These are phyloP conservation scores for Centaurea solstitialis DNA, from an alignment of 129 eudicot genomes.

Conservation along the genomic window DNA sequence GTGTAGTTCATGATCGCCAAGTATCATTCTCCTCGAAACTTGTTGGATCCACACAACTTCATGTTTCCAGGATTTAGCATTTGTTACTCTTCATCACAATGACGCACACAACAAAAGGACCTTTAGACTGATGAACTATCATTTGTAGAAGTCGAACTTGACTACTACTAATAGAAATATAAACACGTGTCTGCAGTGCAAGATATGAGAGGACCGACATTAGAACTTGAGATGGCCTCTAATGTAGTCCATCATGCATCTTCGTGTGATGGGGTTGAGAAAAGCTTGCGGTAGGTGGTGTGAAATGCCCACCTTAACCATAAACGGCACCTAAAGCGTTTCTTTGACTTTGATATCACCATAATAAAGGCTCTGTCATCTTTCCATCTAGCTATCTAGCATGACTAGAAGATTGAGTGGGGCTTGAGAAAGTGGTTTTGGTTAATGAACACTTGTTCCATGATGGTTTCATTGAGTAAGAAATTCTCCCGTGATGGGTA, in stretches of 20 bases:
- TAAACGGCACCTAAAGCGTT: not conserved
- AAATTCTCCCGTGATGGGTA: constrained; percentile 19
- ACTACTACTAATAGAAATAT: too few relatives aligned
- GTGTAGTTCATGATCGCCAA: too few relatives aligned
- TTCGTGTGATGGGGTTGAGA: constrained; percentile 19
- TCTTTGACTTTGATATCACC: too few relatives aligned
- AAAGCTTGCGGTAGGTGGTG: constrained; percentile 4
- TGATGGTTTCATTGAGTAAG: too few relatives aligned
- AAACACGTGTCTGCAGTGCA: too few relatives aligned
- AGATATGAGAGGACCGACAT: not conserved
- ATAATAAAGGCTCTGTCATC: not conserved
- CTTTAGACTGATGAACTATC: not conserved
- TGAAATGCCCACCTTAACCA: not conserved
- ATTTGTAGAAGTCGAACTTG: too few relatives aligned
- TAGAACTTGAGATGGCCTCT: not conserved
- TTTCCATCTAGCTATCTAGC: not conserved
- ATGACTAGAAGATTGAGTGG: constrained; percentile 9
- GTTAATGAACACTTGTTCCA: too few relatives aligned
- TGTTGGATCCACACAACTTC: not conserved
- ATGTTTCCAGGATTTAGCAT: not conserved
- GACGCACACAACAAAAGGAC: not conserved
- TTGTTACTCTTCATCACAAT: not conserved
- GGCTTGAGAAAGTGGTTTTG: too few relatives aligned
- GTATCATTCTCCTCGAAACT: too few relatives aligned
- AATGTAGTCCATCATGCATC: not conserved